Evolutionary conservation across 441 rosid species (phyloP).

Genomic region (Capsella rubella): DNA sequence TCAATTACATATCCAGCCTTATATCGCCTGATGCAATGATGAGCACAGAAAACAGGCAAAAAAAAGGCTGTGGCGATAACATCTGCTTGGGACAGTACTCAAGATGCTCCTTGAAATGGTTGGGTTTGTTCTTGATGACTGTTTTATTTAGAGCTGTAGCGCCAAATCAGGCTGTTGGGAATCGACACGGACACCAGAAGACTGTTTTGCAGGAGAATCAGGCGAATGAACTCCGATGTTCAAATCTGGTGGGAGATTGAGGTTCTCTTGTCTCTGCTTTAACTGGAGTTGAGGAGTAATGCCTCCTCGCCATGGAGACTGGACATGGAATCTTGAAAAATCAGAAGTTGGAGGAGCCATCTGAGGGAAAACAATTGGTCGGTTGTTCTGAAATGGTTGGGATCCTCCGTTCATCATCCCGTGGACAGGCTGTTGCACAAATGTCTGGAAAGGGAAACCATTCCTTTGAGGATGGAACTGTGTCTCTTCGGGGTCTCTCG

Average conservation of each 20-base stretch:
- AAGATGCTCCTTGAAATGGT: slow-evolving; percentile 15
- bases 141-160: slow-evolving; percentile 64
- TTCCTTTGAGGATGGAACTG: slow-evolving; percentile 61
- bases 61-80: neutral
- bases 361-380: slow-evolving; percentile 66
- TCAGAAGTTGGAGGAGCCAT: slow-evolving; percentile 56
- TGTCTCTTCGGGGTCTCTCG: slow-evolving; percentile 57
- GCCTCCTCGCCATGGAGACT: slow-evolving; percentile 67
- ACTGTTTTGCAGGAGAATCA: slow-evolving; percentile 82
- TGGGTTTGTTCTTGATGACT: slow-evolving; percentile 3
- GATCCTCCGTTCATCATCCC: slow-evolving; percentile 55
- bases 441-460: slow-evolving; percentile 61
- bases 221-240: slow-evolving; percentile 90
- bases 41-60: slow-evolving; percentile 1
- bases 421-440: slow-evolving; percentile 57
- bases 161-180: slow-evolving; percentile 96
- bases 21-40: neutral
- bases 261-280: slow-evolving; percentile 71
- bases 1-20: neutral
- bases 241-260: slow-evolving; percentile 76
- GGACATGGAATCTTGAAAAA: slow-evolving; percentile 66
- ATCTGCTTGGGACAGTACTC: slow-evolving; percentile 10
- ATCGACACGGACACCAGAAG: slow-evolving; percentile 73
- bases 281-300: slow-evolving; percentile 60
- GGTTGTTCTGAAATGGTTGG: slow-evolving; percentile 46